Evolutionary conservation across 2,329 filamentous ascomycete genomes (phyloP).

Genomic region (Talaromyces albobiverticillius): DNA sequence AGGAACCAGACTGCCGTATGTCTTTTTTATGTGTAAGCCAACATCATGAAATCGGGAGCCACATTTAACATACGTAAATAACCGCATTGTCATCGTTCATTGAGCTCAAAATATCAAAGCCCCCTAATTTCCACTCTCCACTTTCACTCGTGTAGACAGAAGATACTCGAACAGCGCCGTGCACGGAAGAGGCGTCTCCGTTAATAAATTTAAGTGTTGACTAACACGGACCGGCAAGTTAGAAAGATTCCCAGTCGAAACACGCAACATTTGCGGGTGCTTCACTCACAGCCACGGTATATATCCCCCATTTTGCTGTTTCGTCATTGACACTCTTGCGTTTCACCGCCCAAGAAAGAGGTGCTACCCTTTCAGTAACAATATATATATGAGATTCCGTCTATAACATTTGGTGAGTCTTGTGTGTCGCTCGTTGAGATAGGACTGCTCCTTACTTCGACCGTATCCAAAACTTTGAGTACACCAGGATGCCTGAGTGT

Average conservation of each 20-base stretch:
- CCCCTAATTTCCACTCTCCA: constrained; percentile 94
- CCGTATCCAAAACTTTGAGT: constrained; percentile 87
- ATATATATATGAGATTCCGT: constrained; percentile 96
- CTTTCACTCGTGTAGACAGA: constrained; percentile 94
- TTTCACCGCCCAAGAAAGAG: constrained; percentile 85
- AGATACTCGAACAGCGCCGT: constrained; percentile 78
- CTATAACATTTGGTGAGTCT: constrained; percentile 42
- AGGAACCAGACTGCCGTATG: constrained; percentile 80
- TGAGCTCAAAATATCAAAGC: constrained; percentile 89
- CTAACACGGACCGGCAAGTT: constrained; percentile 38
- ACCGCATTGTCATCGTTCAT: constrained; percentile 94
- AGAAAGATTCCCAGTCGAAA: neutral
- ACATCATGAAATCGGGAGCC: constrained; percentile 4
- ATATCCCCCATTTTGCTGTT: constrained; percentile 94
- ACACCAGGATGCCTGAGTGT: constrained; percentile 93
- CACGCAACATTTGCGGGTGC: too few relatives aligned
- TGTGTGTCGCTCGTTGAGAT: neutral
- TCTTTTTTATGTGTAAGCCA: constrained; percentile 49
- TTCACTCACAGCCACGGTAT: constrained; percentile 69
- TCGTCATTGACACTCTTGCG: constrained; percentile 84
- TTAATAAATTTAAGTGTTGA: constrained; percentile 96
- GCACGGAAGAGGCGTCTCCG: constrained; percentile 84
- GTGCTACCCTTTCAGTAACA: constrained; percentile 84
- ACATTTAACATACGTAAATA: constrained; percentile 64
- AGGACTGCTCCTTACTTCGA: constrained; percentile 62